Percentiles rank a stretch among this genome's conserved stretches.
phyloP scores from a whole-genome alignment of 441 rosid species.

The Manihot esculenta region DNA sequence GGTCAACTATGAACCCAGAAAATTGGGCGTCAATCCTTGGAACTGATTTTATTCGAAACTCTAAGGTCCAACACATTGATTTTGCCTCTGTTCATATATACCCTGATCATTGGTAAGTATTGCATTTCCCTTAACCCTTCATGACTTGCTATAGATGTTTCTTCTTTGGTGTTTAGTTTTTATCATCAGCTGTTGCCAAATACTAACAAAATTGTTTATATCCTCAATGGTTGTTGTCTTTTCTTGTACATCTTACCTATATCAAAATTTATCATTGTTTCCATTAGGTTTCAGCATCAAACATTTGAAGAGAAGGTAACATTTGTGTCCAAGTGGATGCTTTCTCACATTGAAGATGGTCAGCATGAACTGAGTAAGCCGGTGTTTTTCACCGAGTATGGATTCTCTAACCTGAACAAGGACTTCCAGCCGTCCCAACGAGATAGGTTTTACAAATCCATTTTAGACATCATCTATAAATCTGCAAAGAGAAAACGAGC shows the following conservation, averaged over 20 bases:
- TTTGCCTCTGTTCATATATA: slow-evolving; percentile 95
- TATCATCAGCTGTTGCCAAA: background rate
- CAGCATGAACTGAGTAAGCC: slow-evolving; percentile 77
- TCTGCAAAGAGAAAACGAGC: slow-evolving; percentile 68
- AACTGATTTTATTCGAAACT: slow-evolving; percentile 80
- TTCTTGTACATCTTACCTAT: too few species aligned
- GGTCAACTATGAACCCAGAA: slow-evolving; percentile 70
- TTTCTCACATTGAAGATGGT: slow-evolving; percentile 84
- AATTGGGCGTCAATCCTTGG: slow-evolving; percentile 78
- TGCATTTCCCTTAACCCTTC: background rate
- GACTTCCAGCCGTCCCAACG: slow-evolving; percentile 64
- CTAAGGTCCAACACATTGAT: slow-evolving; percentile 52
- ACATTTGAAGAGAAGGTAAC: slow-evolving; percentile 61
- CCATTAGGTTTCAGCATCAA: slow-evolving; percentile 60
- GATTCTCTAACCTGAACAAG: slow-evolving; percentile 66
- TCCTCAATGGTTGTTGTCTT: background rate
- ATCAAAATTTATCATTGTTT: slow-evolving; percentile 11
- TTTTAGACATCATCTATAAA: slow-evolving; percentile 52
- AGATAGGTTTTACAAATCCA: slow-evolving; percentile 49
- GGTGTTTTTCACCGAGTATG: slow-evolving; percentile 79
- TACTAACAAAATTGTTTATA: background rate
- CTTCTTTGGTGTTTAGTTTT: background rate
- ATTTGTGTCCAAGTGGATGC: slow-evolving; percentile 74
- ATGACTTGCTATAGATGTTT: background rate
- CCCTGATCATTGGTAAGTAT: slow-evolving; percentile 86